Base-by-base conservation (phyloP, 352 stramenopile species). In the Aphanomyces astaci region DNA sequence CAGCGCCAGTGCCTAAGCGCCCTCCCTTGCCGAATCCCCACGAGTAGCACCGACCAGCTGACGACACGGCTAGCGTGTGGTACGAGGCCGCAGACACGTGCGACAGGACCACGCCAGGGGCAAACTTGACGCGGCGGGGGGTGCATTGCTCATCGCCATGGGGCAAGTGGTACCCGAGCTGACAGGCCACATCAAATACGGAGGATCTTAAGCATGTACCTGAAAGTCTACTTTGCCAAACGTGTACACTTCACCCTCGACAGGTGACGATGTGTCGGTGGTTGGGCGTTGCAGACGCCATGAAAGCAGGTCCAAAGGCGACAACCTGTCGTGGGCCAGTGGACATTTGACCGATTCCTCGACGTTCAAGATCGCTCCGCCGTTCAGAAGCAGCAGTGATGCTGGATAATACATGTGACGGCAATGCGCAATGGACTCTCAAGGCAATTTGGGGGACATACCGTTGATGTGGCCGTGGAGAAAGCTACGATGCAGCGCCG, bases 171-270 rank as follows among this genome's bases (percentile, higher is more conserved):
- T 94, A 94, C 2, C 85, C 85, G 24, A 94, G 74, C 82, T 93
- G 59, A 52, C 39, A 32, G 72, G 25, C 39, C 22, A 48, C 30
- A 39, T 22, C 55, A 52, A 28, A 36, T 33, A 11, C 22, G 43
- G 73, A 15, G 73, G 43, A 45, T 4, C 27, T 24, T 22, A n/a
- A 72, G n/a, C 17, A 63, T 60, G 32, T 63, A 92, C 84, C 81
- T 90, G 85, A 45, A 90, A 94, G 60, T 94, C 85, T 43, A 81
- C 78, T 75, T 92, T 94, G 63, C 85, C 85, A 49, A 92, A 94
- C 9, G 83, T 94, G 71, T 89, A 94, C 19, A 94, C 79, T 54
- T 85, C 74, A 0, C 82, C 84, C 9, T 52, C 57, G 22, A 49
- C 25, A 19, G 10, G 1, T 11, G 57, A 68, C 22, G 55, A 46